Percentiles rank a stretch among this genome's conserved stretches.
Evolutionary conservation across 176 grass and related monocot genomes (phyloP).

Genomic region (Rhipidocladum racemiflorum): DNA sequence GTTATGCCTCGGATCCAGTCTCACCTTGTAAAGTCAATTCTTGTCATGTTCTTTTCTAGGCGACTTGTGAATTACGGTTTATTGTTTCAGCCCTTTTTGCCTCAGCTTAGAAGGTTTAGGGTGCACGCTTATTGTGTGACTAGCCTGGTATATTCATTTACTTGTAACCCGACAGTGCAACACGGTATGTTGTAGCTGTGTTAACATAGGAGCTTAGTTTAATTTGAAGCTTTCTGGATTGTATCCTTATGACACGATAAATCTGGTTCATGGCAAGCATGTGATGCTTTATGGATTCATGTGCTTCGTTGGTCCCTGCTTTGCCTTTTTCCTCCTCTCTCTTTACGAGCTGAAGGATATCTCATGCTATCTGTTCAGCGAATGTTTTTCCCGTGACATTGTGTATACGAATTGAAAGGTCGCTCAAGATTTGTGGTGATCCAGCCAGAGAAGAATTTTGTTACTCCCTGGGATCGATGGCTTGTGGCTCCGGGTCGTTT

Average conservation of each 20-base stretch:
- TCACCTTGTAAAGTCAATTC: constrained; percentile 27
- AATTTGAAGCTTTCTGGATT: neutral
- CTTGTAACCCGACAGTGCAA: neutral
- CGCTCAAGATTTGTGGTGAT: neutral
- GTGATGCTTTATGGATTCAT: neutral
- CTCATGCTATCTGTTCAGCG: neutral
- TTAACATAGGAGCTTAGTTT: constrained; percentile 9
- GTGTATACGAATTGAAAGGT: neutral
- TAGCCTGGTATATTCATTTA: neutral
- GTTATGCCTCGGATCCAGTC: neutral
- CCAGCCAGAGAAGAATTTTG: neutral
- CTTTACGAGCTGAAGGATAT: neutral
- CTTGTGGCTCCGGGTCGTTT: no score
- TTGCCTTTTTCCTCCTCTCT: neutral
- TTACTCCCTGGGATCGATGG: no score
- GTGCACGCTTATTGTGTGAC: neutral
- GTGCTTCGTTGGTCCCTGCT: neutral
- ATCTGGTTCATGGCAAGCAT: neutral
- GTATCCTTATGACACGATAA: constrained; percentile 3
- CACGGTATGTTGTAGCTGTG: neutral
- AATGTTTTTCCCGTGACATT: neutral
- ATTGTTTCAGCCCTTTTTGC: constrained; percentile 16
- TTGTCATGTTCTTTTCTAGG: constrained; percentile 12
- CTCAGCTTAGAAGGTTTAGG: constrained; percentile 2
- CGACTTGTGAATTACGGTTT: constrained; percentile 8